Evolutionary conservation across 116 monocot genomes (phyloP).

Genomic region (Iris pallida): DNA sequence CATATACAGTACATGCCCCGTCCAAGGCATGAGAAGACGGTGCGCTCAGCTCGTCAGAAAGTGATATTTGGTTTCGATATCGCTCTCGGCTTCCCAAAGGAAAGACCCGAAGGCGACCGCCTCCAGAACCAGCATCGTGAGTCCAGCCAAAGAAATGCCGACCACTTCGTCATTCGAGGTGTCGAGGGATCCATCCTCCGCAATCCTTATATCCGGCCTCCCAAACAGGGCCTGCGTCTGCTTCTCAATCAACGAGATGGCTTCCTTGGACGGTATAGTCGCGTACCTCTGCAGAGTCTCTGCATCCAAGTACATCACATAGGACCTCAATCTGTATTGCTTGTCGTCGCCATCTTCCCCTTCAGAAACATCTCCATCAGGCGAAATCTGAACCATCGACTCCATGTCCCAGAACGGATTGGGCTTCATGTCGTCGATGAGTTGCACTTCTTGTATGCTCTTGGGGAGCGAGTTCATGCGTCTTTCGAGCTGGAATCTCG

Average conservation of each 20-base stretch:
- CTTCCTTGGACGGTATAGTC: constrained; percentile 84
- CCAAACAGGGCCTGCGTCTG: constrained; percentile 94
- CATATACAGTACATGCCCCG: no score
- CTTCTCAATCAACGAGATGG: constrained; percentile 81
- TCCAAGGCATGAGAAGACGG: background rate
- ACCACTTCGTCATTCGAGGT: constrained; percentile 58
- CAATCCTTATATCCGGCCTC: constrained; percentile 65
- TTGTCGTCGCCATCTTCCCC: constrained; percentile 24
- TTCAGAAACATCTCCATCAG: constrained; percentile 40
- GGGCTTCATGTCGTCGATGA: constrained; percentile 42
- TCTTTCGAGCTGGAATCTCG: constrained; percentile 81
- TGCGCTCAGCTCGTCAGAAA: constrained; percentile 40
- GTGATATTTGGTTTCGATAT: constrained; percentile 81
- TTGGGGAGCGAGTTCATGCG: constrained; percentile 67
- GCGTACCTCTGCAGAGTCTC: constrained; percentile 91
- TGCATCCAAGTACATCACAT: constrained; percentile 82
- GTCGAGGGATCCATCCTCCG: constrained; percentile 69
- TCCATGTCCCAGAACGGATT: constrained; percentile 92
- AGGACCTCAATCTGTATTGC: constrained; percentile 55
- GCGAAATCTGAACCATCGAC: constrained; percentile 75
- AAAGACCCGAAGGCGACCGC: constrained; percentile 88
- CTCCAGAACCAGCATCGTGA: constrained; percentile 75
- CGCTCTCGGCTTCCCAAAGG: constrained; percentile 87
- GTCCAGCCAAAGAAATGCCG: constrained; percentile 47
- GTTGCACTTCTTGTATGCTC: constrained; percentile 17